Percentiles rank a stretch among this genome's conserved stretches.
These are phyloP conservation scores for Hanseniaspora uvarum DNA, from an alignment of 1,139 yeast species.

Conservation along the genomic window DNA sequence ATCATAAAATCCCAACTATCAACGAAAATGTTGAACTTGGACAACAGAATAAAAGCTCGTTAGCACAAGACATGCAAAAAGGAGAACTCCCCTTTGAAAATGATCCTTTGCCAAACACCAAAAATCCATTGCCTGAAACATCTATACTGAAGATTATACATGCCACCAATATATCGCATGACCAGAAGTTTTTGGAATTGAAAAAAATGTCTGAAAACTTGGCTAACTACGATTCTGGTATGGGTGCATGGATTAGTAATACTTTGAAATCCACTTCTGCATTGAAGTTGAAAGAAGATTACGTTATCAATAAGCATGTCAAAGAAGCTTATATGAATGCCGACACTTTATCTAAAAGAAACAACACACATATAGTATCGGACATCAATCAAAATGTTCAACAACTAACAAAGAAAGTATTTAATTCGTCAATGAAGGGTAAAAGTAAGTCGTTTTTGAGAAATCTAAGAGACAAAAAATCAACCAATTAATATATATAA, in stretches of 20 bases:
- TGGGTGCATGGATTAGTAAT: conserved; percentile 29
- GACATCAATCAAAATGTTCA: conserved; percentile 31
- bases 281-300: conserved; percentile 28
- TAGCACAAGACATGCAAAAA: background rate
- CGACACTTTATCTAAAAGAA: conserved; percentile 29
- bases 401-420: conserved; percentile 30
- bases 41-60: background rate
- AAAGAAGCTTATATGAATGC: conserved; percentile 32
- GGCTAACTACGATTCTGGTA: conserved; percentile 26
- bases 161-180: conserved; percentile 23
- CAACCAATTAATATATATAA: conserved; percentile 1
- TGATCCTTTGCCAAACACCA: background rate
- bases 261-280: conserved; percentile 27
- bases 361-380: conserved; percentile 26
- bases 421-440: conserved; percentile 29
- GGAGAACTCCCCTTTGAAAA: conserved; percentile 10
- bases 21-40: background rate
- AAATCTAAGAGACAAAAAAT: conserved; percentile 29
- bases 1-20: background rate
- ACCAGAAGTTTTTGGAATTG: conserved; percentile 24
- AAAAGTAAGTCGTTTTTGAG: conserved; percentile 30
- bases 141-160: conserved; percentile 25
- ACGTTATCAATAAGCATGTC: conserved; percentile 29
- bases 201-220: conserved; percentile 23
- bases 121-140: conserved; percentile 22